phyloP scores from a whole-genome alignment of 148 eudicot genomes.

The Polygonum maritimum region DNA sequence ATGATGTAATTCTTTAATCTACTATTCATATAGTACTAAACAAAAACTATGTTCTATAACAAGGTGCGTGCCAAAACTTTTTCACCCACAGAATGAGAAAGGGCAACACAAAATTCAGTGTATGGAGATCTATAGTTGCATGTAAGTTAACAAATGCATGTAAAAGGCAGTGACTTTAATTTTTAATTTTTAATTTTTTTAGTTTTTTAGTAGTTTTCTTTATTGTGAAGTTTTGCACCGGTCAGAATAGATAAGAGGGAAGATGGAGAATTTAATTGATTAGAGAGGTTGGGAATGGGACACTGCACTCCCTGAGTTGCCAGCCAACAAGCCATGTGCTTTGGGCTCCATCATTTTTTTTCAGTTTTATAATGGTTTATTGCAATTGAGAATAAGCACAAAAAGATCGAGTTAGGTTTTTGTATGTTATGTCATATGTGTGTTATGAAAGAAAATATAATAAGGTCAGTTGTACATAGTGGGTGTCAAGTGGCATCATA shows the following conservation, averaged over 20 bases:
- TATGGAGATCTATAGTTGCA: conserved; percentile 6
- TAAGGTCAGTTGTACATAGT: neutral
- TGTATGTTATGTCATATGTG: neutral
- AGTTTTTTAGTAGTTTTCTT: neutral
- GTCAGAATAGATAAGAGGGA: neutral
- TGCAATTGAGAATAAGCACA: neutral
- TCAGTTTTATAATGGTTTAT: neutral
- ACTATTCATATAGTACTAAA: neutral
- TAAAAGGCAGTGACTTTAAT: neutral
- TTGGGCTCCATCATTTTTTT: neutral
- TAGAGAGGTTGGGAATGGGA: neutral
- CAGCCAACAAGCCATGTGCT: conserved; percentile 11
- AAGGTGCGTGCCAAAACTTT: conserved; percentile 1
- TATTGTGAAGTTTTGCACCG: neutral
- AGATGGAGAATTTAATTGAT: conserved; percentile 1
- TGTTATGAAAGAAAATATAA: neutral
- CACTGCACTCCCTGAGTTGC: neutral
- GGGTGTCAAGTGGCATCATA: neutral
- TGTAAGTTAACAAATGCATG: neutral
- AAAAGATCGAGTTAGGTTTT: neutral
- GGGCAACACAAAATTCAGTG: neutral
- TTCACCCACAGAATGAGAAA: conserved; percentile 1
- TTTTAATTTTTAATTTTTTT: neutral
- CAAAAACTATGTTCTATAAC: neutral
- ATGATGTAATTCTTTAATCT: neutral